These are phyloP conservation scores for Castanospermum australe DNA, from an alignment of 306 rosid genomes.

Conservation along the genomic window DNA sequence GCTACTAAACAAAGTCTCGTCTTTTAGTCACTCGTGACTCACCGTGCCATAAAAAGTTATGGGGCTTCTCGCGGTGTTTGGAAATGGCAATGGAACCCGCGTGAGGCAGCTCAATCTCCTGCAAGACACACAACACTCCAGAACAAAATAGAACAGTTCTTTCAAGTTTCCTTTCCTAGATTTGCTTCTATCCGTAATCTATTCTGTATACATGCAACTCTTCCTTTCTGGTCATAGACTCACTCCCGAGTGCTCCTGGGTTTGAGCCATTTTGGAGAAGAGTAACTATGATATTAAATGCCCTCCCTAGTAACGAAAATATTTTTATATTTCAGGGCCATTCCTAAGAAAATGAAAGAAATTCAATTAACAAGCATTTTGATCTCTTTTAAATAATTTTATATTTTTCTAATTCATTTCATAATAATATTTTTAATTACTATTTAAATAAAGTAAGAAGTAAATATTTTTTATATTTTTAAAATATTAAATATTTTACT, in stretches of 20 bases:
- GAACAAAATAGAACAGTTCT: neutral
- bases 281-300: too few species aligned
- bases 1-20: neutral
- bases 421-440: too few species aligned
- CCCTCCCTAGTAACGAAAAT: too few species aligned
- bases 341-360: neutral
- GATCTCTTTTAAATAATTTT: neutral
- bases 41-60: neutral
- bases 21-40: neutral
- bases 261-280: too few species aligned
- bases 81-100: constrained; percentile 6
- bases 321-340: too few species aligned
- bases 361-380: neutral
- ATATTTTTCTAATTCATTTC: too few species aligned
- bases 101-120: neutral
- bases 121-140: neutral
- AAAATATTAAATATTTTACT: too few species aligned
- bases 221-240: too few species aligned
- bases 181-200: neutral
- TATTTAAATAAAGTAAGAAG: too few species aligned
- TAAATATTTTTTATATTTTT: too few species aligned
- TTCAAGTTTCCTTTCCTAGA: neutral
- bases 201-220: too few species aligned
- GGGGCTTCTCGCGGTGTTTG: neutral
- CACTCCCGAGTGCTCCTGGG: too few species aligned